Evolutionary conservation across 352 stramenopile genomes (phyloP).

Genomic region (Globisporangium mamillatum): DNA sequence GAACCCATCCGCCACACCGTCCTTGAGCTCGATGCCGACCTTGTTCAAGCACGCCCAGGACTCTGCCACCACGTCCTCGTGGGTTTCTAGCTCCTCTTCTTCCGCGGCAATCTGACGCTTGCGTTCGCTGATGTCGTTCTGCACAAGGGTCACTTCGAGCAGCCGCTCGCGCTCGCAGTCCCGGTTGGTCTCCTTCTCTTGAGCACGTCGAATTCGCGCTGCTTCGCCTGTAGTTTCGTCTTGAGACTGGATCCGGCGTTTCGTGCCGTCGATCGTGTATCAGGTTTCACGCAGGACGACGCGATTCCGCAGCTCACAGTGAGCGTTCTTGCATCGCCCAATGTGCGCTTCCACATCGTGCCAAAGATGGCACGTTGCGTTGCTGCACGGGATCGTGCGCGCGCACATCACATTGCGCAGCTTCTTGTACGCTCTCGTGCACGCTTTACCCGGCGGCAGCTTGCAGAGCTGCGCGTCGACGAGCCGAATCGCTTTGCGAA

Average conservation of each 20-base stretch:
- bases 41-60: conserved; percentile 61
- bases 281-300: conserved; percentile 63
- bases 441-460: conserved; percentile 40
- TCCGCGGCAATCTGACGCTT: conserved; percentile 54
- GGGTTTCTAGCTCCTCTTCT: conserved; percentile 35
- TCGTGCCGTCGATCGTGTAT: conserved; percentile 63
- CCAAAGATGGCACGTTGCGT: conserved; percentile 63
- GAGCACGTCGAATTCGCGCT: conserved; percentile 30
- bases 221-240: conserved; percentile 31
- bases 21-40: conserved; percentile 50
- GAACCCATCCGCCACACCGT: conserved; percentile 56
- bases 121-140: conserved; percentile 54
- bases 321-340: conserved; percentile 49
- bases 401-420: conserved; percentile 63
- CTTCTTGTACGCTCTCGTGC: conserved; percentile 45
- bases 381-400: conserved; percentile 46
- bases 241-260: conserved; percentile 31
- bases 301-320: conserved; percentile 65
- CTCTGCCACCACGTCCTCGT: conserved; percentile 42
- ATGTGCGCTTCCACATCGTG: conserved; percentile 66
- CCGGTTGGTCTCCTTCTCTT: conserved; percentile 19
- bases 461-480: conserved; percentile 61
- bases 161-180: conserved; percentile 22
- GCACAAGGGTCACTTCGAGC: conserved; percentile 35
- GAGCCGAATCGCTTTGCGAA: conserved; percentile 60